These are phyloP conservation scores for Endoconidiophora polonica DNA, from an alignment of 2,329 filamentous ascomycete species.

Conservation along the genomic window DNA sequence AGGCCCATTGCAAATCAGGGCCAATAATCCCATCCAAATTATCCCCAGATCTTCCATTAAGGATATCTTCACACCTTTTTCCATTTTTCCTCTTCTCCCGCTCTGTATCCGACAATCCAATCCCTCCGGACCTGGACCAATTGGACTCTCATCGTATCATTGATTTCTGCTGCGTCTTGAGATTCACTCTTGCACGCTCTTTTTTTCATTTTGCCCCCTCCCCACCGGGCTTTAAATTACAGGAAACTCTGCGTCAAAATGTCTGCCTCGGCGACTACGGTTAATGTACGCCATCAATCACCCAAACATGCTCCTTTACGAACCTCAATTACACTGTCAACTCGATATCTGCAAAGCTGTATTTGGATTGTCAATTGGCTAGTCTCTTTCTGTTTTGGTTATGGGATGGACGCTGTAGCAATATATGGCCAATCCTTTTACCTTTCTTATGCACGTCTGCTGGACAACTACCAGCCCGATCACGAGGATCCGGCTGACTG, in stretches of 20 bases:
- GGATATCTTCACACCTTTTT: background rate
- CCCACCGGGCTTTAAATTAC: background rate
- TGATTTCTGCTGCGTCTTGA: conserved; percentile 7
- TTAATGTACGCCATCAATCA: conserved; percentile 9
- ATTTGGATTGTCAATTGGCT: too few species aligned
- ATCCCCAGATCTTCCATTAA: conserved; percentile 9
- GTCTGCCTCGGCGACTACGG: conserved; percentile 9
- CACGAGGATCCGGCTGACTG: too few species aligned
- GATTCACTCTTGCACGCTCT: background rate
- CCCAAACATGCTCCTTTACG: background rate
- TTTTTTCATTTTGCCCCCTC: background rate
- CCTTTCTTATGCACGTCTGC: too few species aligned
- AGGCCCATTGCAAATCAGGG: conserved; percentile 26
- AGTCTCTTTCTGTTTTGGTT: too few species aligned
- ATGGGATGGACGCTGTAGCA: too few species aligned
- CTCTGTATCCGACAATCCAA: conserved; percentile 3
- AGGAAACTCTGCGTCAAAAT: conserved; percentile 10
- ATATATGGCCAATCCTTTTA: too few species aligned
- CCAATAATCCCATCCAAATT: conserved; percentile 6
- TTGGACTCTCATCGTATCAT: conserved; percentile 12
- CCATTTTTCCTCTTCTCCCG: conserved; percentile 1
- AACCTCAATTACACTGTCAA: too few species aligned
- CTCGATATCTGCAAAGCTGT: too few species aligned
- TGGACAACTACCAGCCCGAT: too few species aligned
- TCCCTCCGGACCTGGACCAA: conserved; percentile 11